Evolutionary conservation across 2,329 filamentous ascomycete species (phyloP).

Genomic region (Seiridium cupressi): DNA sequence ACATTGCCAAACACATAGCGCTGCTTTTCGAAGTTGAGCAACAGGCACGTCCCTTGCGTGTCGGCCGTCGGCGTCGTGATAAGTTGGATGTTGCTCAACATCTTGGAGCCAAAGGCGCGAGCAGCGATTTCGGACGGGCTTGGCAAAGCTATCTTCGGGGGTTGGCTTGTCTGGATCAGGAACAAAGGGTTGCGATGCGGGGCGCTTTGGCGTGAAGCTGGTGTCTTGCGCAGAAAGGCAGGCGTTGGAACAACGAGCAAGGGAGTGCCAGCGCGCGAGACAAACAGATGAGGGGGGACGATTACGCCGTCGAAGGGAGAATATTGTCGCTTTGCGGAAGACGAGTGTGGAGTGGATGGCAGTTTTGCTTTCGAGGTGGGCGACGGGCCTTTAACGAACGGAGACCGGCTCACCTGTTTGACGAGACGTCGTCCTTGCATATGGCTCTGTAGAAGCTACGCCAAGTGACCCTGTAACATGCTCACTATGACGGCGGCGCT

Average conservation of each 20-base stretch:
- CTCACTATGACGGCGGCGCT: too few species aligned
- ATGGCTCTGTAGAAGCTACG: not conserved
- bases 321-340: not conserved
- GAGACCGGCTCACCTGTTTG: not conserved
- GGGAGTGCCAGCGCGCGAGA: not conserved
- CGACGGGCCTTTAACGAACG: not conserved
- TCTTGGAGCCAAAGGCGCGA: slow-evolving; percentile 34
- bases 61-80: slow-evolving; percentile 83
- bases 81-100: slow-evolving; percentile 75
- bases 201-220: not conserved
- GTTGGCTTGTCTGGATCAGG: not conserved
- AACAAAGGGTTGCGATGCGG: not conserved
- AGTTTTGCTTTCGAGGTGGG: too few species aligned
- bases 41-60: slow-evolving; percentile 74
- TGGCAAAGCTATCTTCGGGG: not conserved
- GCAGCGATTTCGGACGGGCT: not conserved
- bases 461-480: not conserved
- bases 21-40: slow-evolving; percentile 77
- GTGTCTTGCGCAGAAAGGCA: not conserved
- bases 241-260: not conserved
- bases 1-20: slow-evolving; percentile 84
- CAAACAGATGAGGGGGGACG: not conserved
- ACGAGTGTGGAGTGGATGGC: too few species aligned
- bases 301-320: not conserved
- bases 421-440: not conserved